Evolutionary conservation across 208 protist genomes (phyloP), one percentile per base, ranked within the genome.

Genomic region (Spongospora subterranea): DNA sequence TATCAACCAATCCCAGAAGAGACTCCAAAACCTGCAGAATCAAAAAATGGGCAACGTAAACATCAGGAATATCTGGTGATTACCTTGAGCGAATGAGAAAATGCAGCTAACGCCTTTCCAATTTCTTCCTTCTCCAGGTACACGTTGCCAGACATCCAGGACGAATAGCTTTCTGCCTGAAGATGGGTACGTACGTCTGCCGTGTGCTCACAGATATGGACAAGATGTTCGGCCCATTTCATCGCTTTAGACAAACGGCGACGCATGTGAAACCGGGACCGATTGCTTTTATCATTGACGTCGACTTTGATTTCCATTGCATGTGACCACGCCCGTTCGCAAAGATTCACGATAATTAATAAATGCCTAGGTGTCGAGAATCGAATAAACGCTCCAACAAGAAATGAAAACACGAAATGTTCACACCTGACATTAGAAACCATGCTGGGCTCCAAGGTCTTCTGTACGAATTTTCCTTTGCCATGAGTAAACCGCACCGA

Each of bases 71-170:
- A 6, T 29, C 13, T 60, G 24, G 6, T 29, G 50, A 24, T 60
- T 60, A 60, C 50, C 50, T 60, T 60, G 6, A 24, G n/a, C n/a
- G 71, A 35, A 82, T n/a, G 71, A 20, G 71, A 39, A 43, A 45
- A 82, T 35, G 40, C 35, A 35, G 35, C 71, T 40, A 82, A n/a
- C 6, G 71, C 71, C 13, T 82, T 43, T 6, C 13, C 71, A n/a
- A 45, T 6, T n/a, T 43, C 17, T 82, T 82, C 71, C 6, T 43
- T 6, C 71, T 82, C 71, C 6, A 82, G 71, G 13, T 45, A 43
- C 17, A 45, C 71, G n/a, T 82, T 82, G 71, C 71, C 71, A 35
- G n/a, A 43, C 71, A 82, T 82, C 71, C 71, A 82, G n/a, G 71
- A 35, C 6, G 6, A 35, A 43, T 82, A 82, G 13, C 35, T 20